phyloP scores from a whole-genome alignment of 352 stramenopile genomes.

The Halophytophthora polymorphica region DNA sequence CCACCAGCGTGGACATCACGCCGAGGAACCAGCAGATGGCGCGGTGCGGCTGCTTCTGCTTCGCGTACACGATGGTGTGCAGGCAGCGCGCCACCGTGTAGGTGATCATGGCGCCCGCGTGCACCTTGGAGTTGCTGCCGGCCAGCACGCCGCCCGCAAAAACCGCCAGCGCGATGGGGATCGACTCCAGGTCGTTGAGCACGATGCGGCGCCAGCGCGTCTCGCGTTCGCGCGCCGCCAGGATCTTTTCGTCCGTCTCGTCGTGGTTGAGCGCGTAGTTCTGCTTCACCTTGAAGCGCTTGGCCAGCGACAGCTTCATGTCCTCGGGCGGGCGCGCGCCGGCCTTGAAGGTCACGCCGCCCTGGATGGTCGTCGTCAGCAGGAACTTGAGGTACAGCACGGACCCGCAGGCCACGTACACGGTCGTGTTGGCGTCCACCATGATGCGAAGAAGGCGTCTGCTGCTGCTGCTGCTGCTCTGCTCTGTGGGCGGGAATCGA shows the following conservation, averaged over 20 bases:
- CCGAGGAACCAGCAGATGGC: conserved; percentile 22
- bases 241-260: conserved; percentile 27
- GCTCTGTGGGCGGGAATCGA: too few relatives aligned
- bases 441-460: too few relatives aligned
- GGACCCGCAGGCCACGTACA: conserved; percentile 30
- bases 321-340: conserved; percentile 56
- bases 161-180: conserved; percentile 50
- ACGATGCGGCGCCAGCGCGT: conserved; percentile 56
- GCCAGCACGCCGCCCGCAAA: conserved; percentile 46
- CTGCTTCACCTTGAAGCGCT: conserved; percentile 20
- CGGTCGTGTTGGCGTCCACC: conserved; percentile 5
- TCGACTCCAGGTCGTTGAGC: conserved; percentile 59
- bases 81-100: conserved; percentile 36
- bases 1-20: conserved; percentile 20
- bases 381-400: conserved; percentile 70
- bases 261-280: conserved; percentile 28
- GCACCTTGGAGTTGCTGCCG: conserved; percentile 31
- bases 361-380: conserved; percentile 42
- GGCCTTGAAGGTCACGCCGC: conserved; percentile 43
- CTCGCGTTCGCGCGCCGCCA: conserved; percentile 28
- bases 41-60: conserved; percentile 36
- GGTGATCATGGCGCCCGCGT: conserved; percentile 26
- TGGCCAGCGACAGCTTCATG: conserved; percentile 25
- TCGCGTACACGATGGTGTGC: conserved; percentile 38
- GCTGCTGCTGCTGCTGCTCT: too few relatives aligned